phyloP scores from a whole-genome alignment of 2,329 filamentous ascomycete species.

The Cordyceps fumosorosea region DNA sequence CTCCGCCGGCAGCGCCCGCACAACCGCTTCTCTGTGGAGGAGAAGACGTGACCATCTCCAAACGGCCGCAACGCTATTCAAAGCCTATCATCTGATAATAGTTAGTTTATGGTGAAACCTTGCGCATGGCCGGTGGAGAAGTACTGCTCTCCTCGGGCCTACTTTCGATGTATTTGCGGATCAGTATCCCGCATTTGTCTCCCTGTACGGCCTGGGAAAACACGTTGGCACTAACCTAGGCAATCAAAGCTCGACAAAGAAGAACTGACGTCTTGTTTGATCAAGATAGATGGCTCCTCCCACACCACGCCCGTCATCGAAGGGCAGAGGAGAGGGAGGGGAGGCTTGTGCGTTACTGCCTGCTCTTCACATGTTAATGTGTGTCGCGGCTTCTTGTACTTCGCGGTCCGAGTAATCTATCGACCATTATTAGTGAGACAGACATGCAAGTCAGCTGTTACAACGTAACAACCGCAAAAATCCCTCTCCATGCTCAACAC shows the following conservation, averaged over 20 bases:
- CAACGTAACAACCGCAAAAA: background rate
- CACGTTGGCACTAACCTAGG: background rate
- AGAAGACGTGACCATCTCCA: background rate
- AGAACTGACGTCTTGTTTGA: background rate
- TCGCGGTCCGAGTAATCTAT: background rate
- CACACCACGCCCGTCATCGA: background rate
- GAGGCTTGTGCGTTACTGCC: background rate
- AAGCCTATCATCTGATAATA: background rate
- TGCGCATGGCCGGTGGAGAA: background rate
- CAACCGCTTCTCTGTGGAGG: background rate
- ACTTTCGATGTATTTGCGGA: constrained; percentile 5
- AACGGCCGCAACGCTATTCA: background rate
- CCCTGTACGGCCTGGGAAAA: background rate
- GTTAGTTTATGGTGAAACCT: background rate
- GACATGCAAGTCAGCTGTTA: background rate
- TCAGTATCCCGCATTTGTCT: background rate
- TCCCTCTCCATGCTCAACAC: background rate
- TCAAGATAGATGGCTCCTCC: background rate
- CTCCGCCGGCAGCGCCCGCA: background rate
- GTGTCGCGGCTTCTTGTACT: background rate
- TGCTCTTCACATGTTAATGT: background rate
- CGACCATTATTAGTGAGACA: too few relatives aligned
- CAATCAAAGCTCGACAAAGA: background rate
- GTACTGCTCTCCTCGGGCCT: background rate
- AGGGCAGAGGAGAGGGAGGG: too few relatives aligned